Base-by-base conservation (phyloP, 129 eudicot species). In the Silybum marianum region DNA sequence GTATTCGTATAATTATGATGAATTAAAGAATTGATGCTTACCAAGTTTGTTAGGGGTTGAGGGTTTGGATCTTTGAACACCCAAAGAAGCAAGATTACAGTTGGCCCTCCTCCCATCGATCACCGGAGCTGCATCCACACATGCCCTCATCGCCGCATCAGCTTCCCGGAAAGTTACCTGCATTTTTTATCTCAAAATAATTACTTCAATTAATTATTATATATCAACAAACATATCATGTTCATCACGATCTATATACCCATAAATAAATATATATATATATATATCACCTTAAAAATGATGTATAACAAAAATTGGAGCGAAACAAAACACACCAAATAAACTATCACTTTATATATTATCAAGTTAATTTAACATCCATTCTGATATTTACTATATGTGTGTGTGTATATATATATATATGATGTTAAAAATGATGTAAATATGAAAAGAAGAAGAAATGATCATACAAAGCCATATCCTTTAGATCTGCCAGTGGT, bases 31-130 rank as follows among this genome's bases (percentile, higher is more conserved):
- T 62, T 72, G 70, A 78, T 72, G 69, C 51, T 9, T 87, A 94
- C 97, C 97, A 81, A 87, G 90, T 83, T 90, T 91, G 11, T 89
- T 91, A 18, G 97, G 98, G 34, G 94, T 94, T 46, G 97, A 92
- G 51, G 96, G 98, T 82, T 94, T 94, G 78, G 98, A 94, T 88
- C 96, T 89, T 82, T 94, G 98, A 88, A 92, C 98, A 79, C 98
- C 98, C 84, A 94, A 76, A 76, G 97, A 94, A 84, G 98, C 98
- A 81, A 94, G 97, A 80, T 94, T 94, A 44, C 98, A 94, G 28
- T 94, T 94, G 32, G 98, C 98, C 77, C 96, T 90, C 86, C 98
- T 79, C 1, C 97, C 98, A 84, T 94, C 98, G 30, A 94, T 94
- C 86, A 94, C 97, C 28, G 98, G 98, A 76, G 91, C 87, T 14